A percentile compares a stretch with the other conserved stretches of the same genome.
These are phyloP conservation scores for Anastatica hierochuntica DNA, from an alignment of 345 rosid genomes.

Conservation along the genomic window DNA sequence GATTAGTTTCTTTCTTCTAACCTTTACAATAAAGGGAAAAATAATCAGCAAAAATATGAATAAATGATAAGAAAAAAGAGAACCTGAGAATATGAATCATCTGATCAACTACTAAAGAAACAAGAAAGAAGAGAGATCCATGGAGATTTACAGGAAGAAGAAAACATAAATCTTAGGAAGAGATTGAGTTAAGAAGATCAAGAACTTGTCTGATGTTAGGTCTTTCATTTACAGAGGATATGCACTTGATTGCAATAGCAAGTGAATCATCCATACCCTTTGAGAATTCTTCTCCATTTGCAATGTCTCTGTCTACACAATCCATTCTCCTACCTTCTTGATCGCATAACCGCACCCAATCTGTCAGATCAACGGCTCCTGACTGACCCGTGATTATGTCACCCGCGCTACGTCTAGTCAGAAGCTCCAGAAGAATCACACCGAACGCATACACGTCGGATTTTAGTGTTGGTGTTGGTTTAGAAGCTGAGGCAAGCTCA, in stretches of 20 bases:
- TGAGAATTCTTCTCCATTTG: slow-evolving; percentile 66
- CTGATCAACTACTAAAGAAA: slow-evolving; percentile 20
- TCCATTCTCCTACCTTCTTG: slow-evolving; percentile 88
- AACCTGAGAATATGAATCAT: slow-evolving; percentile 26
- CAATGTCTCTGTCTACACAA: slow-evolving; percentile 83
- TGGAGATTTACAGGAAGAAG: slow-evolving; percentile 31
- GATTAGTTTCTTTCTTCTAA: slow-evolving; percentile 28
- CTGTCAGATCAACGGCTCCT: slow-evolving; percentile 83
- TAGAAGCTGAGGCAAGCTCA: slow-evolving; percentile 59
- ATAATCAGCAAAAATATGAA: slow-evolving; percentile 26
- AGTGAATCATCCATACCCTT: slow-evolving; percentile 89
- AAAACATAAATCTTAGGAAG: slow-evolving; percentile 47
- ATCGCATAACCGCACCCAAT: slow-evolving; percentile 79
- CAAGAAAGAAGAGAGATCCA: slow-evolving; percentile 10
- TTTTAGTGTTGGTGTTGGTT: slow-evolving; percentile 57
- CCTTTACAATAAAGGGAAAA: slow-evolving; percentile 24
- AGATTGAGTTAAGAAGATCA: slow-evolving; percentile 55
- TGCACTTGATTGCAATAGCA: slow-evolving; percentile 64
- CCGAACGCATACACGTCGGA: slow-evolving; percentile 85
- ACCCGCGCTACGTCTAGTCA: slow-evolving; percentile 81
- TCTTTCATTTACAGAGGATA: slow-evolving; percentile 75
- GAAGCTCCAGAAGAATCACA: slow-evolving; percentile 80
- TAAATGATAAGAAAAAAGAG: slow-evolving; percentile 20
- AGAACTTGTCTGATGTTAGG: slow-evolving; percentile 88
- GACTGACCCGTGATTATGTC: slow-evolving; percentile 95